These are phyloP conservation scores for Hymenoscyphus repandus DNA, from an alignment of 2,329 filamentous ascomycete genomes.

Conservation along the genomic window DNA sequence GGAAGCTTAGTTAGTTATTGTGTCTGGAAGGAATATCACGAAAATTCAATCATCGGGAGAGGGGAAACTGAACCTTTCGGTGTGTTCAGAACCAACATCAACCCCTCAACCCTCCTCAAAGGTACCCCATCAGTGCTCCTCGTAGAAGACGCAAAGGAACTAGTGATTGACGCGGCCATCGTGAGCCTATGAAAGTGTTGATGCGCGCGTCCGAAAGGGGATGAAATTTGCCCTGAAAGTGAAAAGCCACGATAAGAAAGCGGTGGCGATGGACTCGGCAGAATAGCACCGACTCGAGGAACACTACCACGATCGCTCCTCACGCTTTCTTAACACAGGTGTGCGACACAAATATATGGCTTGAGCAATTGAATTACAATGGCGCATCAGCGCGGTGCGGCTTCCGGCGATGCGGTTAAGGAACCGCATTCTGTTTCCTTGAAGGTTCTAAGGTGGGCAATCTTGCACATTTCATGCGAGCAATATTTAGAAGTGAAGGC, in stretches of 20 bases:
- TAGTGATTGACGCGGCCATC: background rate
- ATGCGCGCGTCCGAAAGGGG: background rate
- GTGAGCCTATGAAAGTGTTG: background rate
- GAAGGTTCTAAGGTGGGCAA: slow-evolving; percentile 62
- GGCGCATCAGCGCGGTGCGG: slow-evolving; percentile 29
- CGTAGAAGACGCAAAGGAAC: background rate
- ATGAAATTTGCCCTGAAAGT: background rate
- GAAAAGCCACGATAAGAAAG: slow-evolving; percentile 7
- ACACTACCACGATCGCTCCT: background rate
- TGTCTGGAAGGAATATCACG: background rate
- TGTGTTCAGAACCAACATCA: slow-evolving; percentile 42
- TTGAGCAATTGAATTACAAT: slow-evolving; percentile 19
- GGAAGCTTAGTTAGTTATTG: background rate
- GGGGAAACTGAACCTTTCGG: slow-evolving; percentile 42
- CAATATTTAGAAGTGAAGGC: background rate
- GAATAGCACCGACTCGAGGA: slow-evolving; percentile 1
- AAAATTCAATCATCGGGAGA: background rate
- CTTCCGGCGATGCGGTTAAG: slow-evolving; percentile 42
- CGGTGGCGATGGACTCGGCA: slow-evolving; percentile 9
- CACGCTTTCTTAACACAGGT: no score
- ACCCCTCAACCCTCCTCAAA: slow-evolving; percentile 36
- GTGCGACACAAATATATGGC: slow-evolving; percentile 11
- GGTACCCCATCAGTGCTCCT: slow-evolving; percentile 19
- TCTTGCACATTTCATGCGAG: background rate
- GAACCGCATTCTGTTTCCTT: slow-evolving; percentile 75